phyloP scores from a whole-genome alignment of 2,329 filamentous ascomycete genomes.

The Sordariomycetes sp. region DNA sequence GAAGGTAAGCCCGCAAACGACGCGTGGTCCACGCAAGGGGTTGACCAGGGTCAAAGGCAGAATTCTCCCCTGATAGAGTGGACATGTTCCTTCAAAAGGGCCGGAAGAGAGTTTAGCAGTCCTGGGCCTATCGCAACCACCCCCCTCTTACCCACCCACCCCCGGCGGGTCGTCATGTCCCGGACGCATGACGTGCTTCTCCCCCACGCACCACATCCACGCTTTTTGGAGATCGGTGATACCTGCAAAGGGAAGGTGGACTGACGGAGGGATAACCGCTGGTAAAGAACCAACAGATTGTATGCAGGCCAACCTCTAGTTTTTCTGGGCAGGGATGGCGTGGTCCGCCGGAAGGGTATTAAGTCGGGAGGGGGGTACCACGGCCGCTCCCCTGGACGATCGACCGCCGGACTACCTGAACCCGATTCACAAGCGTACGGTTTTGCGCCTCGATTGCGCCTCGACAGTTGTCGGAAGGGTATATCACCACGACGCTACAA shows the following conservation, averaged over 20 bases:
- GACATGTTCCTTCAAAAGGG: no score
- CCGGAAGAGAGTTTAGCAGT: no score
- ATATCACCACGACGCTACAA: background rate
- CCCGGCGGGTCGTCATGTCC: background rate
- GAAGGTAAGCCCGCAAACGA: no score
- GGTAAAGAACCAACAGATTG: background rate
- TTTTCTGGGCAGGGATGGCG: background rate
- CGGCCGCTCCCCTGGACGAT: background rate
- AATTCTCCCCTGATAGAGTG: no score
- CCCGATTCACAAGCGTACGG: background rate
- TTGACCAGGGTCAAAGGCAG: no score
- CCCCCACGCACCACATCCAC: background rate
- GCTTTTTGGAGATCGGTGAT: background rate
- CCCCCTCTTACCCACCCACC: no score
- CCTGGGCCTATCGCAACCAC: no score
- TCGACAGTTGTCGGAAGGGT: background rate
- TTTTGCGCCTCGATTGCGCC: background rate
- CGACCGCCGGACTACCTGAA: background rate
- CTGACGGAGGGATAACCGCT: background rate
- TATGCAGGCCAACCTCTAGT: background rate
- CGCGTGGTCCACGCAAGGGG: no score
- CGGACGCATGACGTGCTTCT: background rate
- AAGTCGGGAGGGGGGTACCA: no score
- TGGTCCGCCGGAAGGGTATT: background rate
- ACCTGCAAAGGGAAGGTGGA: background rate